phyloP scores from a whole-genome alignment of 805 yeast genomes.

The Saturnispora diversa region DNA sequence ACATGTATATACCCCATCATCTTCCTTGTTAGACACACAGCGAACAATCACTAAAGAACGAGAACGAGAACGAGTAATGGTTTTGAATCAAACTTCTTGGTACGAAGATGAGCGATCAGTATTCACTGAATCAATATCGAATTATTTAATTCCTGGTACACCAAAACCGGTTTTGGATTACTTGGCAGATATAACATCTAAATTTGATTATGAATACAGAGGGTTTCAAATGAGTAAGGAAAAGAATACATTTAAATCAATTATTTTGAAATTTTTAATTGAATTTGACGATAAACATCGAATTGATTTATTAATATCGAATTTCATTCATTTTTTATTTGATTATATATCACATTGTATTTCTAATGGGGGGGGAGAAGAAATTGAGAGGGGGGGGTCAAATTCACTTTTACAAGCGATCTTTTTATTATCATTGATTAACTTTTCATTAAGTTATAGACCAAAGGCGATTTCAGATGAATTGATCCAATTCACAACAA shows the following conservation, averaged over 20 bases:
- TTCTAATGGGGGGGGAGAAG: constrained; percentile 6
- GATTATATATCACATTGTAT: constrained; percentile 23
- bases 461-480: constrained; percentile 48
- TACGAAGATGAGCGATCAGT: constrained; percentile 33
- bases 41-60: not conserved
- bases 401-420: constrained; percentile 41
- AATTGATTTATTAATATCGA: constrained; percentile 41
- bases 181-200: constrained; percentile 29
- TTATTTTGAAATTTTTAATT: constrained; percentile 37
- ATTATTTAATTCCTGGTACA: constrained; percentile 33
- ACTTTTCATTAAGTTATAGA: constrained; percentile 48
- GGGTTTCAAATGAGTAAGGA: constrained; percentile 25
- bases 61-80: constrained; percentile 16
- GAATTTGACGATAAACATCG: constrained; percentile 35
- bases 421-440: constrained; percentile 49
- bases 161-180: constrained; percentile 27
- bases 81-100: constrained; percentile 26
- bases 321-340: constrained; percentile 32
- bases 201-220: constrained; percentile 22
- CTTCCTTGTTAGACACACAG: not conserved
- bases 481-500: constrained; percentile 29
- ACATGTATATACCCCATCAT: too few relatives aligned
- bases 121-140: constrained; percentile 31
- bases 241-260: constrained; percentile 24
- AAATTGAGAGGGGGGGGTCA: too few relatives aligned